Percentiles rank a stretch among this genome's conserved stretches.
These are phyloP conservation scores for Clarireedia sp. DNA, from an alignment of 2,329 filamentous ascomycete species.

Conservation along the genomic window DNA sequence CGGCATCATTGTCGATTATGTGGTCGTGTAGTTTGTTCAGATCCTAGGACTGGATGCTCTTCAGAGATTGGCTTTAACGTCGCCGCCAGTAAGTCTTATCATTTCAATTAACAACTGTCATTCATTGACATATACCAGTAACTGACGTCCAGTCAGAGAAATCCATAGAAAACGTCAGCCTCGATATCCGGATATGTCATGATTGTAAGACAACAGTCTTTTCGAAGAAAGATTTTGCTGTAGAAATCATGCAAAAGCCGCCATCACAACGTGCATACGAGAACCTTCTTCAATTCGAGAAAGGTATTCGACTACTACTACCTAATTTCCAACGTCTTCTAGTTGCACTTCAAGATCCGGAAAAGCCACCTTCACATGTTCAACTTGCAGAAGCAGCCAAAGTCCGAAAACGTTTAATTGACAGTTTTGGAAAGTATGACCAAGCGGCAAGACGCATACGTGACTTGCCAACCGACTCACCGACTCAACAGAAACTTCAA, in stretches of 20 bases:
- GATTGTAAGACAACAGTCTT: conserved; percentile 72
- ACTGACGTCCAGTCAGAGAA: conserved; percentile 39
- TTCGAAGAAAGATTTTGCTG: conserved; percentile 57
- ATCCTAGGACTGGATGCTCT: conserved; percentile 77
- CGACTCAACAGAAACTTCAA: conserved; percentile 56
- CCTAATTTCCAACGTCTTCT: conserved; percentile 64
- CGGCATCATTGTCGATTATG: conserved; percentile 93
- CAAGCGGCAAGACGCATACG: conserved; percentile 59
- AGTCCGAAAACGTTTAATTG: conserved; percentile 62
- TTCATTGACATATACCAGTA: conserved; percentile 23
- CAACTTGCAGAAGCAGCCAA: conserved; percentile 63
- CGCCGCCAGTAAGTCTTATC: conserved; percentile 45
- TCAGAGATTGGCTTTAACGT: conserved; percentile 76
- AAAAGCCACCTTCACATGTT: conserved; percentile 37
- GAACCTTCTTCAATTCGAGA: conserved; percentile 62
- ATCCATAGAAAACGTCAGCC: conserved; percentile 45
- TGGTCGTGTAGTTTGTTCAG: conserved; percentile 86
- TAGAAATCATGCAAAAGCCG: conserved; percentile 48
- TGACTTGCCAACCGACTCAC: conserved; percentile 56
- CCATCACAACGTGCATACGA: conserved; percentile 58
- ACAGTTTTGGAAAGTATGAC: conserved; percentile 65
- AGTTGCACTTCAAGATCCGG: conserved; percentile 55
- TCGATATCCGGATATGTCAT: conserved; percentile 87
- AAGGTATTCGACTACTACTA: conserved; percentile 59
- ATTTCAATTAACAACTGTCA: conserved; percentile 5